Conservation (phyloP, 108 stramenopile genomes). For the Cyclotella choctawhatcheeana region DNA sequence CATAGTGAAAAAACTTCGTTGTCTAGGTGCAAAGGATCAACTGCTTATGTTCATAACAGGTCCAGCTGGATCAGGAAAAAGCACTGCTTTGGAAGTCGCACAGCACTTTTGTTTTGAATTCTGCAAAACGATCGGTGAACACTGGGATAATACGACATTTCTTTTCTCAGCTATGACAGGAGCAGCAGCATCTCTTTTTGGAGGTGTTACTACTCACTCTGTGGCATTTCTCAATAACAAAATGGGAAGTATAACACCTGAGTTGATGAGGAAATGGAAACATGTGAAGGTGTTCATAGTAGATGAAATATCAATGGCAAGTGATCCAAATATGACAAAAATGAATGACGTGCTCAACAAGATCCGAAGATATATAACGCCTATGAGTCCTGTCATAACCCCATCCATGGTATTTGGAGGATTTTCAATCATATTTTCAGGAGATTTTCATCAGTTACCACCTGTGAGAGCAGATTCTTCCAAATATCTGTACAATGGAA, state of each 20-base stretch:
- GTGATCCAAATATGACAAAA: neutral
- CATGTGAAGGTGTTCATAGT: conserved; percentile 14
- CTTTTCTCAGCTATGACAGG: conserved; percentile 24
- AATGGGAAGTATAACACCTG: neutral
- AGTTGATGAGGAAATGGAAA: conserved; percentile 6
- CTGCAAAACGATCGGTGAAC: neutral
- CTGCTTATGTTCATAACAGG: conserved; percentile 24
- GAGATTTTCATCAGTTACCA: conserved; percentile 9
- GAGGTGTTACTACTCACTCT: conserved; percentile 14
- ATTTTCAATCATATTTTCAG: conserved; percentile 1
- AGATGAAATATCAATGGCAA: conserved; percentile 30
- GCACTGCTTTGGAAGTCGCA: conserved; percentile 10
- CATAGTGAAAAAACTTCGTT: neutral
- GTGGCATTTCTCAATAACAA: neutral
- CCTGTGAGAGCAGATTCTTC: neutral
- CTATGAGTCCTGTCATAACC: neutral
- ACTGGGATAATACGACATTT: conserved; percentile 1
- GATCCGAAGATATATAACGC: neutral
- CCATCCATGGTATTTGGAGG: conserved; percentile 1
- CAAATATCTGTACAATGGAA: neutral
- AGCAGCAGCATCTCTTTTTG: neutral
- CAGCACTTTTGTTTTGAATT: conserved; percentile 13
- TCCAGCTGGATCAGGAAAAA: conserved; percentile 30
- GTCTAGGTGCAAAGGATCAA: conserved; percentile 20
- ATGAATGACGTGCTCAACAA: neutral